Conservation (phyloP, 1,284 basidiomycete genomes). For the Leccinum fuscescens region DNA sequence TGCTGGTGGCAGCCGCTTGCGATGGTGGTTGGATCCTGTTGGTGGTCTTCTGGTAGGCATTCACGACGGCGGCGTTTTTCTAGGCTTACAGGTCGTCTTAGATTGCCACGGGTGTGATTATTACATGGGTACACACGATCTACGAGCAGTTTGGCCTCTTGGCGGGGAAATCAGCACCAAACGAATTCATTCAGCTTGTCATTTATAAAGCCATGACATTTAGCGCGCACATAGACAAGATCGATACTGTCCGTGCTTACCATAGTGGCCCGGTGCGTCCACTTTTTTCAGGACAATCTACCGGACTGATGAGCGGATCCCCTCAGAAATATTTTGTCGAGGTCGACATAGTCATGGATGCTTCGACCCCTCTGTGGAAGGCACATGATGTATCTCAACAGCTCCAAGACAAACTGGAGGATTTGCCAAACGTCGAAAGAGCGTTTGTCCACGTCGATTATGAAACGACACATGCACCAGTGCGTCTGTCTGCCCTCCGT, state of each 20-base stretch:
- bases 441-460: constrained; percentile 95
- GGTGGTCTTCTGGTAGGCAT: constrained; percentile 74
- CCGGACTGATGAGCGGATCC: not conserved
- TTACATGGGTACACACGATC: constrained; percentile 76
- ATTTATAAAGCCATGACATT: constrained; percentile 94
- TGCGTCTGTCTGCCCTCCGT: constrained; percentile 36
- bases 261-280: constrained; percentile 69
- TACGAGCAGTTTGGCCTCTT: constrained; percentile 84
- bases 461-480: constrained; percentile 81
- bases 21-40: constrained; percentile 84
- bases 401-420: constrained; percentile 92
- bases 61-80: constrained; percentile 8
- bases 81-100: constrained; percentile 26
- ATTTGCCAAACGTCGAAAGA: constrained; percentile 86
- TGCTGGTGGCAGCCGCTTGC: constrained; percentile 83
- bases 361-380: constrained; percentile 85
- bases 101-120: constrained; percentile 79
- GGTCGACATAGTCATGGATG: constrained; percentile 92
- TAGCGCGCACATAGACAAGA: constrained; percentile 78
- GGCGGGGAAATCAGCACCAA: constrained; percentile 88
- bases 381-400: constrained; percentile 92
- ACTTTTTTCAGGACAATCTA: not conserved
- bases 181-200: constrained; percentile 87
- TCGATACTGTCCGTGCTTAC: constrained; percentile 89
- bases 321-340: constrained; percentile 85